Conservation (phyloP, 176 grass and related monocot species). For the Rhynchospora pubera region DNA sequence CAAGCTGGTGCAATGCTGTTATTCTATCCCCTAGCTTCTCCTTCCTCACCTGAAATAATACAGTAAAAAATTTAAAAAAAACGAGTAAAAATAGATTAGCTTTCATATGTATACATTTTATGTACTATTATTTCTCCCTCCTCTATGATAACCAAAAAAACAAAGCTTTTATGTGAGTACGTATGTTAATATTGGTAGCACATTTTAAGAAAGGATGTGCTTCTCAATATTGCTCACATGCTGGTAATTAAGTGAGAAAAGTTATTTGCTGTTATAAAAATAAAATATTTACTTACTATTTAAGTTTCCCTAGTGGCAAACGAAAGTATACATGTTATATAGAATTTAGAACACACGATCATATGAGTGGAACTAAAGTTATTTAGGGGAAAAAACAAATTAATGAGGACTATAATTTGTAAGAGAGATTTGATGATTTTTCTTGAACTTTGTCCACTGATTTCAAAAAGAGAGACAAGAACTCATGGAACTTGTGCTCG, state of each 20-base stretch:
- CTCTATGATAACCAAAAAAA: slow-evolving; percentile 40
- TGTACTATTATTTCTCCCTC: slow-evolving; percentile 36
- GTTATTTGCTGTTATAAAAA: background rate
- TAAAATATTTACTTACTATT: background rate
- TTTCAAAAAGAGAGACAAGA: background rate
- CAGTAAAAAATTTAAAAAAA: slow-evolving; percentile 28
- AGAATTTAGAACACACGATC: background rate
- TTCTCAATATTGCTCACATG: background rate
- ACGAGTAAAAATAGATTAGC: slow-evolving; percentile 39
- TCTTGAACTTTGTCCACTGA: background rate
- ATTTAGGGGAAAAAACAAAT: background rate
- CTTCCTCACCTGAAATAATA: slow-evolving; percentile 83
- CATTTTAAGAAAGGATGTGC: background rate
- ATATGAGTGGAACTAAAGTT: background rate
- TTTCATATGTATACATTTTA: slow-evolving; percentile 18
- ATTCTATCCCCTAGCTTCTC: slow-evolving; percentile 99
- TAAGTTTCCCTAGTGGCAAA: background rate
- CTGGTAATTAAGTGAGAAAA: background rate
- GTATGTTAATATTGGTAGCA: slow-evolving; percentile 28
- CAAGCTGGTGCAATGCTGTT: slow-evolving; percentile 93
- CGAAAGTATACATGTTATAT: background rate
- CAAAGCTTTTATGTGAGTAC: slow-evolving; percentile 30
- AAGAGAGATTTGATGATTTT: background rate
- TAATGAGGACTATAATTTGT: background rate
- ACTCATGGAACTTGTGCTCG: slow-evolving; percentile 22